Evolutionary conservation across 306 rosid genomes (phyloP).

Genomic region (Prunus kanzakura): DNA sequence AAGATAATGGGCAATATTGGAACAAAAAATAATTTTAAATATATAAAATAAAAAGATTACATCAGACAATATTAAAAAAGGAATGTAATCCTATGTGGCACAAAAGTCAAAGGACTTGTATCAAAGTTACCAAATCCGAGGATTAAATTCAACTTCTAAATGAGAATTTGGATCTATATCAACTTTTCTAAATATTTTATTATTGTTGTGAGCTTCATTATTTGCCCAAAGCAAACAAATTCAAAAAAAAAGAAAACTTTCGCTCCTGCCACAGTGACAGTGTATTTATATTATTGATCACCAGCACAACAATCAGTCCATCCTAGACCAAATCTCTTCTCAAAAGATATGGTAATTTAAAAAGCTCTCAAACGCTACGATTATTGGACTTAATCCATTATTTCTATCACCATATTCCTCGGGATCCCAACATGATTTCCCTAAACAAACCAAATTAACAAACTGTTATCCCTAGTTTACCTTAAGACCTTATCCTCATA

Average conservation of each 20-base stretch:
- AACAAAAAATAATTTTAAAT: too few relatives aligned
- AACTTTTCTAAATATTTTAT: not conserved
- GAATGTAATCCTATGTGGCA: too few relatives aligned
- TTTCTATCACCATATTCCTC: not conserved
- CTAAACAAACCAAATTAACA: too few relatives aligned
- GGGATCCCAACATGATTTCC: not conserved
- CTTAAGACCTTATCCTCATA: too few relatives aligned
- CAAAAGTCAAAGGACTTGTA: too few relatives aligned
- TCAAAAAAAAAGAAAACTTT: not conserved
- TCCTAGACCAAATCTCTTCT: constrained; percentile 2
- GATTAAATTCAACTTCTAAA: too few relatives aligned
- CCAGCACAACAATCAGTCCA: not conserved
- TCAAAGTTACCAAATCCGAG: too few relatives aligned
- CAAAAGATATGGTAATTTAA: constrained; percentile 3
- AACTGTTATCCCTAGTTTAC: too few relatives aligned
- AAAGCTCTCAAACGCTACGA: not conserved
- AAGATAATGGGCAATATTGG: too few relatives aligned
- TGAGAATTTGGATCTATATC: too few relatives aligned
- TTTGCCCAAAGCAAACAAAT: not conserved
- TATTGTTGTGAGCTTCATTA: constrained; percentile 5
- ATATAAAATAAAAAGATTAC: too few relatives aligned
- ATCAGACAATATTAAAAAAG: too few relatives aligned
- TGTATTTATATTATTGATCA: not conserved
- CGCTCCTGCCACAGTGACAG: not conserved
- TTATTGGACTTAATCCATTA: not conserved